Percentiles rank a stretch among this genome's conserved stretches.
Conservation (phyloP, 139 green algal species). For the Micractinium sp. region DNA sequence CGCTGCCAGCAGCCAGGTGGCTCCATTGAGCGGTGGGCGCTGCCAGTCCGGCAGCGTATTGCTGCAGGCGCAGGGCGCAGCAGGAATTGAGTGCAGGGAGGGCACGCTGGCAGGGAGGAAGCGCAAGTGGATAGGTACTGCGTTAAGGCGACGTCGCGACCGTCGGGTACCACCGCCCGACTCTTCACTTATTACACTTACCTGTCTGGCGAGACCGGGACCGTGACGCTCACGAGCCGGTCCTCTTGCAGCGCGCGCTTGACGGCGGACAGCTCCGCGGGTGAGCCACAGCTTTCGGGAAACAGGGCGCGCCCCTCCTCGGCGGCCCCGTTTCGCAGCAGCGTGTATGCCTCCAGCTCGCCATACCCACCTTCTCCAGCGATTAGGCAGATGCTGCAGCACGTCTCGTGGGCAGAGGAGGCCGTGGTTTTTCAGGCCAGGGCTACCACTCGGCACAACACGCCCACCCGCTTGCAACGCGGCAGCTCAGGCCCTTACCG, state of each 20-base stretch:
- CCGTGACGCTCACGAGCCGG: background rate
- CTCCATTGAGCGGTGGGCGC: background rate
- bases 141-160: too few species aligned
- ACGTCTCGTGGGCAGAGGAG: too few species aligned
- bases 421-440: too few species aligned
- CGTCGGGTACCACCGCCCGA: too few species aligned
- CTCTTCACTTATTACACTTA: background rate
- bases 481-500: too few species aligned
- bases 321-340: background rate
- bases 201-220: background rate
- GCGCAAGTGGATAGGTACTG: too few species aligned
- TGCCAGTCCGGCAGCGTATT: slow-evolving; percentile 7
- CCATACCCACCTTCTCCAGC: background rate
- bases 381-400: too few species aligned
- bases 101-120: too few species aligned
- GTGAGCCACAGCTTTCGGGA: background rate
- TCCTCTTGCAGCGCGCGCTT: background rate
- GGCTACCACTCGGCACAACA: too few species aligned
- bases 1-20: slow-evolving; percentile 23
- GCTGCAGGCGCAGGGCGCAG: background rate
- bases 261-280: background rate
- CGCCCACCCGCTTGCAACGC: too few species aligned
- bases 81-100: background rate
- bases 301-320: background rate
- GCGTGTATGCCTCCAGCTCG: background rate